phyloP scores from a whole-genome alignment of 1,139 yeast species.

The Scheffersomyces parashehatae region DNA sequence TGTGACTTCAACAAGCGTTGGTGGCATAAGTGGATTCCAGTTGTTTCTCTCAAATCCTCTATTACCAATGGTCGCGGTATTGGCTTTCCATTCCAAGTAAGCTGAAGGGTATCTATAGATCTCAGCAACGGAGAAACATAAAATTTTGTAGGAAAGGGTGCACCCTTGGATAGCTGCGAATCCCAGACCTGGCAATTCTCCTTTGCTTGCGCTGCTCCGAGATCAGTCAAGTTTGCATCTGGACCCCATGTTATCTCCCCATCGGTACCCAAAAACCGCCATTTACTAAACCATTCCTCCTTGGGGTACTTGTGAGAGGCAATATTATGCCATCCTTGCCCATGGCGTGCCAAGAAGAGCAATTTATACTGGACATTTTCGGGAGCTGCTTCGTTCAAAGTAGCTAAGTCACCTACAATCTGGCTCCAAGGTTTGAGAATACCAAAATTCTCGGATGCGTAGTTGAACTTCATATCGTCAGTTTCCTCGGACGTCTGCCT shows the following conservation, averaged over 20 bases:
- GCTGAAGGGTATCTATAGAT: constrained; percentile 55
- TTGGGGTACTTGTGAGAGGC: constrained; percentile 60
- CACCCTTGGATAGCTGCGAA: constrained; percentile 44
- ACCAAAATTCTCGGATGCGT: constrained; percentile 51
- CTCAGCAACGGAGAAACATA: constrained; percentile 69
- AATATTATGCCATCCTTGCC: constrained; percentile 74
- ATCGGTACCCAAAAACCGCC: constrained; percentile 57
- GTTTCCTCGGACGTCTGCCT: constrained; percentile 47
- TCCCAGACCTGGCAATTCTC: constrained; percentile 49
- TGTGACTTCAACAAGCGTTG: constrained; percentile 44
- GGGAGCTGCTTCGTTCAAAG: constrained; percentile 36
- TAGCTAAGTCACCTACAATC: constrained; percentile 30
- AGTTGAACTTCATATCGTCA: constrained; percentile 51
- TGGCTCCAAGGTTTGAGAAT: constrained; percentile 47
- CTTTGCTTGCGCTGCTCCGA: constrained; percentile 50
- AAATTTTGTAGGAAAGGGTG: constrained; percentile 55
- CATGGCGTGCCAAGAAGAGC: constrained; percentile 69
- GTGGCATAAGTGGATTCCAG: constrained; percentile 71
- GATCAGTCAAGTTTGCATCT: constrained; percentile 61
- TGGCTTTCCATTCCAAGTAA: constrained; percentile 57
- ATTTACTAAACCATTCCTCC: constrained; percentile 57
- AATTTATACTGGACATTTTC: constrained; percentile 50
- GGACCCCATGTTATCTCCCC: constrained; percentile 67
- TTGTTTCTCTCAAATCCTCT: constrained; percentile 65
- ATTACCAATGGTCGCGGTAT: constrained; percentile 38